phyloP scores from a whole-genome alignment of 129 eudicot species.

The Logfia minima region DNA sequence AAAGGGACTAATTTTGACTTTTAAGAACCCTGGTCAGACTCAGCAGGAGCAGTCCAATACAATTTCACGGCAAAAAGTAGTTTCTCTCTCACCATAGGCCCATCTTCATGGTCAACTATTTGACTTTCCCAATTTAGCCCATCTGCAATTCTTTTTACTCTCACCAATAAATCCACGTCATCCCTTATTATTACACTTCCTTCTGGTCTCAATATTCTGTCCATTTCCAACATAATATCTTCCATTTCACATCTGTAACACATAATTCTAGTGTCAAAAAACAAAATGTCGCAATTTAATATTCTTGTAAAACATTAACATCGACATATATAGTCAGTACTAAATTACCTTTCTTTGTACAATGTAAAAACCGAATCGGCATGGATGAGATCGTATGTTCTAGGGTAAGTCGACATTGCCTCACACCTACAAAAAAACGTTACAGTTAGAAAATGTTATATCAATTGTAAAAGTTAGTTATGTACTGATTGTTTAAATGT shows the following conservation, averaged over 20 bases:
- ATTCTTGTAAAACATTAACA: background rate
- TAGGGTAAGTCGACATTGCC: slow-evolving; percentile 99
- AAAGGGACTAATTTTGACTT: slow-evolving; percentile 16
- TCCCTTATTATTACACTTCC: slow-evolving; percentile 84
- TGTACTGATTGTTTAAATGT: too few relatives aligned
- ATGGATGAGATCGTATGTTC: slow-evolving; percentile 90
- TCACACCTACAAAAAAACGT: slow-evolving; percentile 60
- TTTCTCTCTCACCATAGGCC: slow-evolving; percentile 85
- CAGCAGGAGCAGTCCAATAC: slow-evolving; percentile 91
- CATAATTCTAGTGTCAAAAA: background rate
- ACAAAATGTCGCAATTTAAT: background rate
- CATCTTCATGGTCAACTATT: slow-evolving; percentile 97
- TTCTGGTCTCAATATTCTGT: slow-evolving; percentile 85
- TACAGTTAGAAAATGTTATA: background rate
- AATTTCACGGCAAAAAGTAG: slow-evolving; percentile 87
- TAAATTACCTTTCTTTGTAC: slow-evolving; percentile 64
- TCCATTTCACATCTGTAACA: slow-evolving; percentile 84
- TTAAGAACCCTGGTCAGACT: slow-evolving; percentile 22
- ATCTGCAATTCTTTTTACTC: slow-evolving; percentile 72
- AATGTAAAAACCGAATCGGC: slow-evolving; percentile 79
- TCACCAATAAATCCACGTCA: slow-evolving; percentile 79
- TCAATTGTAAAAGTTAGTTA: background rate
- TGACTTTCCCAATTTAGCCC: slow-evolving; percentile 83
- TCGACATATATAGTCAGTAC: background rate
- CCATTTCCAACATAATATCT: slow-evolving; percentile 93